Evolutionary conservation across 129 eudicot genomes (phyloP).

Genomic region (Mikania micrantha): DNA sequence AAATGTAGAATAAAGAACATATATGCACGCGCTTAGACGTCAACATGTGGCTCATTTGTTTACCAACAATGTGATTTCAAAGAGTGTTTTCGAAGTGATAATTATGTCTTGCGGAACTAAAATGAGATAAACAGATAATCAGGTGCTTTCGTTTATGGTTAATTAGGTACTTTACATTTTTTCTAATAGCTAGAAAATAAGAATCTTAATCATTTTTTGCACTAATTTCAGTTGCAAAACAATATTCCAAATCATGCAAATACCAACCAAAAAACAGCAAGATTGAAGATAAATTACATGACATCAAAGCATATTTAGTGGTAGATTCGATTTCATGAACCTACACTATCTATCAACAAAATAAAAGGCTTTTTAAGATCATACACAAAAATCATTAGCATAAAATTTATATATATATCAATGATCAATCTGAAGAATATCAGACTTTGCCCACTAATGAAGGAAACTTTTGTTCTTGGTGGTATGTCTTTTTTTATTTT

Average conservation of each 20-base stretch:
- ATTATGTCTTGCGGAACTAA: neutral
- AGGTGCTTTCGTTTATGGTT: neutral
- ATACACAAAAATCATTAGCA: neutral
- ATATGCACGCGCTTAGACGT: neutral
- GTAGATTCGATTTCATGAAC: neutral
- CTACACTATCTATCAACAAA: neutral
- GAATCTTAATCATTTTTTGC: neutral
- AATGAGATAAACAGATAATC: neutral
- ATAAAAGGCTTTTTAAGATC: neutral
- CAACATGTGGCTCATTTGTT: neutral
- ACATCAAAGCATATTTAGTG: neutral
- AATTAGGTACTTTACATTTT: neutral
- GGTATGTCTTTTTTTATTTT: neutral
- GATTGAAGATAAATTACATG: neutral
- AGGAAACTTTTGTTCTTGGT: neutral
- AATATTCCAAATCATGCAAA: neutral
- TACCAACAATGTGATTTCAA: neutral
- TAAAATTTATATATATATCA: neutral
- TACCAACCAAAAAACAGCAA: neutral
- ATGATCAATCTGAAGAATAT: neutral
- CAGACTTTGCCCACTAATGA: neutral
- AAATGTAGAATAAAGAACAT: neutral
- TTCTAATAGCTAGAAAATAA: neutral
- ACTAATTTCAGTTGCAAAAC: neutral
- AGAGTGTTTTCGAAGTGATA: neutral